Percentiles rank a stretch among this genome's conserved stretches.
Evolutionary conservation across 2,329 filamentous ascomycete species (phyloP).

Genomic region (Hymenoscyphus scutula): DNA sequence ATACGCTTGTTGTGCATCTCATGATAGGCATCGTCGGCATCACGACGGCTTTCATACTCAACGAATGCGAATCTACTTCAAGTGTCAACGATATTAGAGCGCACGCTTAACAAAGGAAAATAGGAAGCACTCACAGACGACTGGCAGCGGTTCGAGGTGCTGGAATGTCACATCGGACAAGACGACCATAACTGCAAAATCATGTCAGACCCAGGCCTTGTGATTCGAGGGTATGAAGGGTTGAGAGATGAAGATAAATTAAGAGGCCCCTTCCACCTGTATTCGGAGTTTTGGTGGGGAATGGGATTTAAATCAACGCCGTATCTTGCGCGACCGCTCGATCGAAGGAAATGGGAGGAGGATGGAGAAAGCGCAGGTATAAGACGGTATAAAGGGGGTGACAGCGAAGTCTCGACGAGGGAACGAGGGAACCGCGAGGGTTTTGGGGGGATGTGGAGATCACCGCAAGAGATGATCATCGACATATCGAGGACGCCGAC

Average conservation of each 20-base stretch:
- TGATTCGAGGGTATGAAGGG: conserved; percentile 25
- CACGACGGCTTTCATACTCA: conserved; percentile 96
- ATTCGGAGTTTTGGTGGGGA: conserved; percentile 26
- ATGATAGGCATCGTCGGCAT: conserved; percentile 98
- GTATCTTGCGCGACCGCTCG: conserved; percentile 38
- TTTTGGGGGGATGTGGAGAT: conserved; percentile 36
- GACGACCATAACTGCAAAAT: conserved; percentile 78
- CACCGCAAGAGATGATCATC: conserved; percentile 40
- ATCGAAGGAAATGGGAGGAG: conserved; percentile 38
- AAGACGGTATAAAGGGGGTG: conserved; percentile 39
- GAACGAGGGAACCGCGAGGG: conserved; percentile 38
- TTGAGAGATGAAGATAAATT: conserved; percentile 29
- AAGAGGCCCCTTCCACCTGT: conserved; percentile 31
- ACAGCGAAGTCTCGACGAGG: conserved; percentile 45
- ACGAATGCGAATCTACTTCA: conserved; percentile 85
- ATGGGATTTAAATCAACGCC: conserved; percentile 32
- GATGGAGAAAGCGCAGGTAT: conserved; percentile 40
- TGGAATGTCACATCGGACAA: conserved; percentile 97
- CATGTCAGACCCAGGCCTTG: conserved; percentile 28
- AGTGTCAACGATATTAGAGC: conserved; percentile 38
- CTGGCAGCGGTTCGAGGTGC: conserved; percentile 90
- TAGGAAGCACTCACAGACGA: conserved; percentile 73
- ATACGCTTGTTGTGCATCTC: conserved; percentile 99
- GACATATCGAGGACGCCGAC: conserved; percentile 42
- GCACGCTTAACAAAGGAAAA: conserved; percentile 24